Evolutionary conservation across 106 monocot genomes (phyloP), one percentile per base, ranked within the genome.

Genomic region (Dendrobium chrysotoxum): DNA sequence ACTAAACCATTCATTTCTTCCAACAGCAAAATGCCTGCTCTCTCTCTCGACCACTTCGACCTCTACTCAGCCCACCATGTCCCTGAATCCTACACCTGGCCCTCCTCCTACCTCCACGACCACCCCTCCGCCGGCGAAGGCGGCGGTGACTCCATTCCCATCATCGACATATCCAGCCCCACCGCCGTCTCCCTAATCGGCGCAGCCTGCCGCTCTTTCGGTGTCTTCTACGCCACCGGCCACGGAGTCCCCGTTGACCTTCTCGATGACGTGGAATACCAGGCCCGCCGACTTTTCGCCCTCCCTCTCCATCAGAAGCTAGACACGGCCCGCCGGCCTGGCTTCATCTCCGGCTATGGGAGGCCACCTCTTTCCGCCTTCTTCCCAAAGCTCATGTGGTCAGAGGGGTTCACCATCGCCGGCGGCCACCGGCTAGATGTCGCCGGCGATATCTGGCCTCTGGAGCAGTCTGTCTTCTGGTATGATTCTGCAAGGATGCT

Each of bases 351-450:
- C 13, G 83, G 83, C 25, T 83, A 55, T 16, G 83, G 83, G 11
- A 35, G 13, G 26, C 61, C 78, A 8, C 83, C 83, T n/a, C 78
- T 83, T 40, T 78, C 78, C 31, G 28, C 50, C 78, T 79, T 78
- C 41, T 83, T 83, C 73, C 23, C 78, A 4, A 78, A 78, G 41
- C 25, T 28, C 12, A 83, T 83, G 83, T 83, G 83, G 83, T 78
- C 83, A 8, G 83, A 83, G 16, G 83, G 83, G 5, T 83, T 83
- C 72, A 83, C 83, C 17, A 16, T 83, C 38, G 72, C 72, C 53
- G 68, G 72, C 1, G 39, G 64, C n/a, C 39, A 71, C 77, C 11
- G 2, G n/a, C 35, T 6, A 46, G 46, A 50, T 30, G 31, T 77
- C 31, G 77, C 77, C n/a, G 41, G 28, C 53, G 35, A 77, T 38